phyloP scores from a whole-genome alignment of 805 yeast species.

The Zygosaccharomyces bailii region DNA sequence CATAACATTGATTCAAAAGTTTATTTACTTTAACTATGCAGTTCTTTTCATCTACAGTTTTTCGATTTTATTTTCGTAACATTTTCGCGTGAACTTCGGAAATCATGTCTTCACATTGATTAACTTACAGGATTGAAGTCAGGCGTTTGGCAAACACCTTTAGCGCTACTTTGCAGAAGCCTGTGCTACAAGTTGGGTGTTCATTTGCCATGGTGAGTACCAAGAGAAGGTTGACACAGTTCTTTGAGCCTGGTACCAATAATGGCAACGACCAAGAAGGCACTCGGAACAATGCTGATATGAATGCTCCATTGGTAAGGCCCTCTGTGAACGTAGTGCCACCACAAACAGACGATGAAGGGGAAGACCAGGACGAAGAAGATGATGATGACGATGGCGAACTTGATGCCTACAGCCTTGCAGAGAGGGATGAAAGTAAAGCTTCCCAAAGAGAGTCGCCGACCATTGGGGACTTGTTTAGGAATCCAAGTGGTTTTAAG shows the following conservation, averaged over 20 bases:
- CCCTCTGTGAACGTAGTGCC: constrained; percentile 24
- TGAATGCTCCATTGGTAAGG: constrained; percentile 12
- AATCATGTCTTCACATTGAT: neutral
- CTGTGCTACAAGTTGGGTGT: neutral
- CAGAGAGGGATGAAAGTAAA: neutral
- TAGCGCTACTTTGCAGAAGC: neutral
- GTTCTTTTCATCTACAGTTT: neutral
- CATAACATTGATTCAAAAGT: constrained; percentile 17
- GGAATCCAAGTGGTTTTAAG: constrained; percentile 6
- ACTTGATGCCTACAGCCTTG: constrained; percentile 1
- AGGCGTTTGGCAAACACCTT: neutral
- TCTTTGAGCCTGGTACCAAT: constrained; percentile 18
- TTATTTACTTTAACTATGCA: neutral
- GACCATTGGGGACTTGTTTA: constrained; percentile 17
- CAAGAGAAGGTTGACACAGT: constrained; percentile 23
- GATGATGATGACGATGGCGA: too few relatives aligned
- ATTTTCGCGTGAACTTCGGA: neutral
- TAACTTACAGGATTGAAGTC: neutral
- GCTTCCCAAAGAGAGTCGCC: constrained; percentile 14
- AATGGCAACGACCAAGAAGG: constrained; percentile 5
- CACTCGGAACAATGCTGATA: neutral
- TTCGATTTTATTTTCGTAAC: neutral
- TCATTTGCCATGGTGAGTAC: constrained; percentile 15
- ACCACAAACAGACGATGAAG: constrained; percentile 14
- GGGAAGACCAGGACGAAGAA: constrained; percentile 2